Conservation (phyloP, 2,329 filamentous ascomycete species). For the Aspergillus calidoustus region DNA sequence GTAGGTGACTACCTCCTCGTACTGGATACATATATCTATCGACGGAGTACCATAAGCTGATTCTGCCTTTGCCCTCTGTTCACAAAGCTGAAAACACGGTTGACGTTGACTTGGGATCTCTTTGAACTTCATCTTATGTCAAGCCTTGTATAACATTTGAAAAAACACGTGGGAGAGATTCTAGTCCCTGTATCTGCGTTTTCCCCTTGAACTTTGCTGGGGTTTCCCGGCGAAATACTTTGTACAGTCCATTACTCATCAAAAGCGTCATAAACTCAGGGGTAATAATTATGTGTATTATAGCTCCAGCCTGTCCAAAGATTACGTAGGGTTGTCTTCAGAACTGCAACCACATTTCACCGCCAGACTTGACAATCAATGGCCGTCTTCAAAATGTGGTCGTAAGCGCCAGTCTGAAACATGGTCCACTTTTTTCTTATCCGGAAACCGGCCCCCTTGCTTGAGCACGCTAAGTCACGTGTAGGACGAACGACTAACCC, state of each 20-base stretch:
- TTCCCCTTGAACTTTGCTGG: background rate
- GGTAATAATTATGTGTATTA: background rate
- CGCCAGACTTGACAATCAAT: background rate
- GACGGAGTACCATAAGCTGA: background rate
- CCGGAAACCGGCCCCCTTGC: background rate
- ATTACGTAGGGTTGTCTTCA: background rate
- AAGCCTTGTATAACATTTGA: background rate
- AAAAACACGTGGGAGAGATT: background rate
- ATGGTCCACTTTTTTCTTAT: background rate
- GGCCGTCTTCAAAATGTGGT: background rate
- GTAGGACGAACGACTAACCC: background rate
- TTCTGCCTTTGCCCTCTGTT: background rate
- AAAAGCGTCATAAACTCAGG: background rate
- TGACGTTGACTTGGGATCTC: too few species aligned
- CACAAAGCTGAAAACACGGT: too few species aligned
- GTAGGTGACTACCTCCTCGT: too few species aligned
- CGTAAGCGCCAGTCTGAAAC: constrained; percentile 1
- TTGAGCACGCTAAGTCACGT: background rate
- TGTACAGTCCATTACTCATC: background rate
- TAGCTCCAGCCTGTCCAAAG: background rate
- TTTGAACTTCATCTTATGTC: background rate
- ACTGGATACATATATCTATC: too few species aligned
- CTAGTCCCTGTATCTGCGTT: background rate
- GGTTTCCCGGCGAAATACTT: background rate
- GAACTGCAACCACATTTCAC: background rate